Conservation (phyloP, 805 yeast genomes). For the Candida takata region DNA sequence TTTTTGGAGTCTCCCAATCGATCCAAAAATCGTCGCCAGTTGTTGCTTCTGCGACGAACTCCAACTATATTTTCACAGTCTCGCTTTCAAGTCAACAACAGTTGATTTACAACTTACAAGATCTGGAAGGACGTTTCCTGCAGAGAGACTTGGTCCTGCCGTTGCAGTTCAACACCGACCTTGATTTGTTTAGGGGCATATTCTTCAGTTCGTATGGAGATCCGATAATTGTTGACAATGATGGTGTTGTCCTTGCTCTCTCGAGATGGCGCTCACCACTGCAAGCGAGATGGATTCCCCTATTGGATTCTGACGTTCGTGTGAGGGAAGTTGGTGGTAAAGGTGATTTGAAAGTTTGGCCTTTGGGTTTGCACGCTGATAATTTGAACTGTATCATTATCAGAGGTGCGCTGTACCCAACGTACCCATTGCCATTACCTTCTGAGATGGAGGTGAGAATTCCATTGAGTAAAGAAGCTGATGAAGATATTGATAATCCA, state of each 20-base stretch:
- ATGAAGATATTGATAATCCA: slow-evolving; percentile 27
- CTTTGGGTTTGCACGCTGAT: slow-evolving; percentile 69
- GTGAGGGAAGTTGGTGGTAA: slow-evolving; percentile 41
- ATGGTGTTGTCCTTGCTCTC: slow-evolving; percentile 63
- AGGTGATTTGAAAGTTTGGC: slow-evolving; percentile 75
- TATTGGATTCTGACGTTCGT: slow-evolving; percentile 48
- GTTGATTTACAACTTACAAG: slow-evolving; percentile 36
- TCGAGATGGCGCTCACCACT: slow-evolving; percentile 70
- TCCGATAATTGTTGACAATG: slow-evolving; percentile 81
- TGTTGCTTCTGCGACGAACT: slow-evolving; percentile 37
- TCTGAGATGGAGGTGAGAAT: slow-evolving; percentile 65
- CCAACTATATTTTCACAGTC: slow-evolving; percentile 25
- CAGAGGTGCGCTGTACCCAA: slow-evolving; percentile 68
- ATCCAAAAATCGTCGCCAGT: slow-evolving; percentile 69
- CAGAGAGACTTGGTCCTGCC: slow-evolving; percentile 43
- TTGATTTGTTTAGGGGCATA: slow-evolving; percentile 46
- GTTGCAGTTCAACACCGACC: slow-evolving; percentile 19
- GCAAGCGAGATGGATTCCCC: slow-evolving; percentile 84
- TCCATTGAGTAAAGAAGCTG: slow-evolving; percentile 40
- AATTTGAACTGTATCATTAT: slow-evolving; percentile 68
- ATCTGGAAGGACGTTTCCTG: slow-evolving; percentile 41
- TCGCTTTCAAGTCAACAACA: slow-evolving; percentile 25
- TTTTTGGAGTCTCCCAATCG: slow-evolving; percentile 65
- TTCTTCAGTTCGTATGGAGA: slow-evolving; percentile 87
- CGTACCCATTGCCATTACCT: slow-evolving; percentile 79